Base-by-base conservation (phyloP, 2,329 filamentous ascomycete species). In the Lomentospora prolificans region DNA sequence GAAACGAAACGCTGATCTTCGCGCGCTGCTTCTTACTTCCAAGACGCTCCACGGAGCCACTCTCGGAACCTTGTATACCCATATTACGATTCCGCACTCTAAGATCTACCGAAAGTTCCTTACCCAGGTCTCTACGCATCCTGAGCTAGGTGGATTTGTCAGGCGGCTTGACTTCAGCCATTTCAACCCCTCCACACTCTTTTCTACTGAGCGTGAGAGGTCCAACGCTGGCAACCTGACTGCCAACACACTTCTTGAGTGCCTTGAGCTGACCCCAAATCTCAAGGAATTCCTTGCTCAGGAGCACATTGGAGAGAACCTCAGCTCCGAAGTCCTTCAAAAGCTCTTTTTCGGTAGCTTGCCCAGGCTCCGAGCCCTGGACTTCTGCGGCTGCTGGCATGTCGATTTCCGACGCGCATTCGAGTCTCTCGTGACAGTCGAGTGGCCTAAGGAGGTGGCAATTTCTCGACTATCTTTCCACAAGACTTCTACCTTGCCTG, bases 101-200 rank as follows among this genome's bases (percentile, higher is more conserved):
- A 77, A 84, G 58, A 89, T 90, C 66, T 94, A 91, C 72, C 84
- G 84, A 65, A 92, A 92, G 70, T 89, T 90, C 62, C 78, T 90
- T 51, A 75, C 77, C 57, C 87, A 89, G 64, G 75, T 92, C 60
- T 73, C 75, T 50, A 72, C 79, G 57, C 84, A 90, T 66, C 80
- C 82, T 2, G 75, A 82, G 7, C 75, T 91, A 55, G 89, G 88
- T 50, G 85, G 82, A 41, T 82, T 91, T 63, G 87, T 92, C 48
- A 83, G 86, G 57, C 85, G 89, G 53, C 74, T 92, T 50, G 89
- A 94, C 71, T 91, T 94, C 64, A 90, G 87, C 59, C 88, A 91
- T 73, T 91, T 91, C 71, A 91, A 89, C 67, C 88, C 87, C 22
- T 83, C 86, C 55, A 86, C 86, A 56, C 76, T 90, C 60, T 90